Evolutionary conservation across 1,139 yeast species (phyloP), one percentile per base, ranked within the genome.

Genomic region (Kurtzmaniella quercitrusa): DNA sequence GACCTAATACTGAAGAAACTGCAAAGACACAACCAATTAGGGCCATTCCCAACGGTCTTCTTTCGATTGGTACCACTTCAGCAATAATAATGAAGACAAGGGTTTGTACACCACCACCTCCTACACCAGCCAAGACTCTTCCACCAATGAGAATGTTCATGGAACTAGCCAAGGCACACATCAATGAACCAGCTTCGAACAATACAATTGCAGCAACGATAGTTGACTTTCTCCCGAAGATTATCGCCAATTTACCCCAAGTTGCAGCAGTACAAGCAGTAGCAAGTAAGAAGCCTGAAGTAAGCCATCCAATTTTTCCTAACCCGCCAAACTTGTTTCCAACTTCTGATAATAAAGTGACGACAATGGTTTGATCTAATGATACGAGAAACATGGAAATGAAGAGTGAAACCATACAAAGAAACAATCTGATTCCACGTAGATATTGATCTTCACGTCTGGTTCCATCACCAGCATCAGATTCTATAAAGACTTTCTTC

Each of bases 401-500:
- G 41, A 63, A 59, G 7, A 61, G 45, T 2, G 71, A 52, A 1
- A 56, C 7, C 17, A 64, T 45, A 51, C 75, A 68, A 9, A 61
- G 37, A 3, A 46, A 39, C 36, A 70, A 54, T 27, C 55, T 54
- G 10, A 46, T 3, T 0, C 75, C 75, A 5, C 56, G 58, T 31
- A 70, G 53, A 44, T 66, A 65, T 42, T 67, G 70, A 33, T 70
- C 73, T 50, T 67, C 68, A 50, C 70, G 58, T 42, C 50, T 56
- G 10, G 73, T 67, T 17, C 75, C 75, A 50, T 70, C 75, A 34
- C 75, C 75, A 18, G 75, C 74, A 49, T 68, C 73, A 31, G 64
- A 51, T 48, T 68, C 73, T 18, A 57, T 51, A 40, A 63, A 65
- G 9, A 23, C 33, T 36, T 47, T 38, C 34, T 33, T 43, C n/a